Conservation (phyloP, 495 filamentous ascomycete genomes). For the Penicillium desertorum region DNA sequence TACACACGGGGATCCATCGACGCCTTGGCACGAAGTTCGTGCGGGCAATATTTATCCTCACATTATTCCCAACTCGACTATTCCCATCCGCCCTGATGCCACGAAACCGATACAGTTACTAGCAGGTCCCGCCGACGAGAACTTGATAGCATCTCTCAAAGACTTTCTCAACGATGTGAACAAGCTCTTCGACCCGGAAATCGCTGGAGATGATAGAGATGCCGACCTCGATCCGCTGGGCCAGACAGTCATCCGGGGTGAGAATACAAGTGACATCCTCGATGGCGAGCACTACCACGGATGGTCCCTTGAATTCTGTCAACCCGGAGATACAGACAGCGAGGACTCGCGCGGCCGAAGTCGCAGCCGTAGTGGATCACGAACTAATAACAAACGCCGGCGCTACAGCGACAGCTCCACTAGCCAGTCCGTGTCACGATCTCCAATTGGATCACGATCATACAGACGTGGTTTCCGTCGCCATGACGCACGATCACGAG, state of each 20-base stretch:
- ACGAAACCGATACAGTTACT: constrained; percentile 73
- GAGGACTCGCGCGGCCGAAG: constrained; percentile 26
- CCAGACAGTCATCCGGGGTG: constrained; percentile 60
- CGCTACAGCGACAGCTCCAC: constrained; percentile 51
- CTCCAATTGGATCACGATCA: constrained; percentile 20
- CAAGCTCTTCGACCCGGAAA: constrained; percentile 52
- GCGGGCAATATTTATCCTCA: constrained; percentile 79
- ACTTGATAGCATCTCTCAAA: constrained; percentile 65
- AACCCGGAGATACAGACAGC: constrained; percentile 61
- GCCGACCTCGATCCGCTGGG: constrained; percentile 72
- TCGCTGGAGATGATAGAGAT: constrained; percentile 39
- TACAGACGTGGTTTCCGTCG: constrained; percentile 17
- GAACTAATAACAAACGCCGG: constrained; percentile 41
- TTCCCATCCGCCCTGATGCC: constrained; percentile 66
- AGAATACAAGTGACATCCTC: constrained; percentile 57
- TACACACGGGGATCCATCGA: constrained; percentile 72
- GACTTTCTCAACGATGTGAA: constrained; percentile 67
- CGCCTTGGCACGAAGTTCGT: constrained; percentile 81
- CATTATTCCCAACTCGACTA: constrained; percentile 71
- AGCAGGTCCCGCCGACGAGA: constrained; percentile 68
- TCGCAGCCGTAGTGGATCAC: constrained; percentile 37
- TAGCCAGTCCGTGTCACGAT: constrained; percentile 34
- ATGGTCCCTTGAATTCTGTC: constrained; percentile 79
- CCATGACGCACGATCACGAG: constrained; percentile 31
- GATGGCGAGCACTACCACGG: constrained; percentile 79